Evolutionary conservation across 768 basidiomycete genomes (phyloP).

Genomic region (Tulasnella sp.): DNA sequence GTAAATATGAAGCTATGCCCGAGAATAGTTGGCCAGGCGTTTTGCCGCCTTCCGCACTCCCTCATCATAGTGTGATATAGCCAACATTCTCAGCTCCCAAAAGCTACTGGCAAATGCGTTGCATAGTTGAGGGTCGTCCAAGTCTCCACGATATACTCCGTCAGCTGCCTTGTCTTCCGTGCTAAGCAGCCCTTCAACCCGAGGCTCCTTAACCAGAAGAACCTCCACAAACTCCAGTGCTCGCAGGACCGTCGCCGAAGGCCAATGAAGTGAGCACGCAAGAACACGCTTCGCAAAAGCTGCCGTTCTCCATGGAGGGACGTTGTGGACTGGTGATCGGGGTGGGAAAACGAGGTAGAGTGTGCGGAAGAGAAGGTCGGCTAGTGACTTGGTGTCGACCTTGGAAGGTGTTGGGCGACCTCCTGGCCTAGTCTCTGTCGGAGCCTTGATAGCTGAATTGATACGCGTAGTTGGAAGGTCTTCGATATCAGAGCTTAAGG

Average conservation of each 20-base stretch:
- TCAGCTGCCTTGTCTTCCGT: constrained; percentile 82
- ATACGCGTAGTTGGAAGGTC: constrained; percentile 38
- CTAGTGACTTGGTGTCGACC: constrained; percentile 31
- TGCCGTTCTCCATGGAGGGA: constrained; percentile 71
- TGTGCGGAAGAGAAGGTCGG: constrained; percentile 75
- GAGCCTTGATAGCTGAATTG: constrained; percentile 27
- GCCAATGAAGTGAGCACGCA: constrained; percentile 74
- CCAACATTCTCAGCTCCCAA: constrained; percentile 69
- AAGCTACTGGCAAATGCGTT: constrained; percentile 80
- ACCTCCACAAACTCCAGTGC: constrained; percentile 68
- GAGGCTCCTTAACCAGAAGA: constrained; percentile 70
- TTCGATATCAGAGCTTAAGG: constrained; percentile 63
- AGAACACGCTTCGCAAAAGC: constrained; percentile 94
- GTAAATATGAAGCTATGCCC: background rate
- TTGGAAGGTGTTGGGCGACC: constrained; percentile 27
- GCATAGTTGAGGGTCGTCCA: constrained; percentile 84
- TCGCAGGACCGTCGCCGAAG: constrained; percentile 58
- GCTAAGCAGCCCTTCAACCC: constrained; percentile 76
- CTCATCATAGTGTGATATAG: constrained; percentile 54
- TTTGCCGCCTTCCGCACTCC: constrained; percentile 62
- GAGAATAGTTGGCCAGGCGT: constrained; percentile 33
- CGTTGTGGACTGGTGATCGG: constrained; percentile 48
- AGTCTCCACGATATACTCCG: constrained; percentile 77
- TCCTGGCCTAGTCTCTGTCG: constrained; percentile 28
- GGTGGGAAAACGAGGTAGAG: constrained; percentile 79